A percentile compares a stretch with the other conserved stretches of the same genome.
Evolutionary conservation across 441 rosid genomes (phyloP).

Genomic region (Erodium trifolium): DNA sequence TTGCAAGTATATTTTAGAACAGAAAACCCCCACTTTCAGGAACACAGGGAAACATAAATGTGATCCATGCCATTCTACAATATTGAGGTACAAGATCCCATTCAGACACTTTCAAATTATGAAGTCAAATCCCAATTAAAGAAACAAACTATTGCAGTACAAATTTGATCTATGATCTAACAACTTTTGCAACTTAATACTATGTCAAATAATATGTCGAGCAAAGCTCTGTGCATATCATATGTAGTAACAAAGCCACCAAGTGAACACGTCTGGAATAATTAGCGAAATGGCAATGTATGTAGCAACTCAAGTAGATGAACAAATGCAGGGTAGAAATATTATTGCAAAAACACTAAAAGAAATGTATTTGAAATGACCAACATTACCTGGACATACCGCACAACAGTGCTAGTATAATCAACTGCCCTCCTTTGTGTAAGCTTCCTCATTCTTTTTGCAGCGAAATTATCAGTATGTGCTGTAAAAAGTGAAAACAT

Average conservation of each 20-base stretch:
- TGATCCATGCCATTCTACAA: neutral
- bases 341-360: neutral
- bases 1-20: neutral
- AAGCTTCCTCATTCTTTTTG: conserved; percentile 84
- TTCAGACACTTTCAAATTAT: neutral
- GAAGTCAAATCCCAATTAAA: neutral
- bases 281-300: neutral
- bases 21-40: conserved; percentile 5
- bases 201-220: neutral
- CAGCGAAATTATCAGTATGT: conserved; percentile 61
- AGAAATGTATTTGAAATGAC: conserved; percentile 8
- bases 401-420: conserved; percentile 88
- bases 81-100: conserved; percentile 1
- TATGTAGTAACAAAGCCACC: conserved; percentile 2
- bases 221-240: neutral
- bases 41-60: neutral
- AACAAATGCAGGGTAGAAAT: neutral
- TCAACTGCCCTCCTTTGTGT: conserved; percentile 94
- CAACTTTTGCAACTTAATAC: neutral
- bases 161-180: neutral
- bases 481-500: conserved; percentile 28
- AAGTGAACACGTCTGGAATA: neutral
- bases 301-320: neutral
- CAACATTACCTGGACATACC: conserved; percentile 59
- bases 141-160: conserved; percentile 4